Conservation (phyloP, 495 filamentous ascomycete species). For the Stereocaulon alpinum region DNA sequence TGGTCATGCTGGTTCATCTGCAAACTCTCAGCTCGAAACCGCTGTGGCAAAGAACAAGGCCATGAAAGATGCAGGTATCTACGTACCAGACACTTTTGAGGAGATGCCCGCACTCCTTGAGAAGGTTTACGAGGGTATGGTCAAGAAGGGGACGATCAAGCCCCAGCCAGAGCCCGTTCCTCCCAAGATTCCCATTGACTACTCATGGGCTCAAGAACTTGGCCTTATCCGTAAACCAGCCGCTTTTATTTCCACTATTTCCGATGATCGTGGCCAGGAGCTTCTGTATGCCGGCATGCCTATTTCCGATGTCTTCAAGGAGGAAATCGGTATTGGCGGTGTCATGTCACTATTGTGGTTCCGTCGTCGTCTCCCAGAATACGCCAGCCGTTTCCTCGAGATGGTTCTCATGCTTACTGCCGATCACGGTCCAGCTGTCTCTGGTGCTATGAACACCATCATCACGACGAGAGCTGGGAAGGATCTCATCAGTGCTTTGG, state of each 20-base stretch:
- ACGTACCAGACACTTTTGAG: slow-evolving; percentile 94
- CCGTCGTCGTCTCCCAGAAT: slow-evolving; percentile 91
- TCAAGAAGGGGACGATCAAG: slow-evolving; percentile 72
- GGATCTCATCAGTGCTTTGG: slow-evolving; percentile 90
- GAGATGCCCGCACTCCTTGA: slow-evolving; percentile 71
- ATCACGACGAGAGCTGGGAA: slow-evolving; percentile 98
- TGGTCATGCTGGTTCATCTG: slow-evolving; percentile 95
- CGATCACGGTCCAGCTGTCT: slow-evolving; percentile 97
- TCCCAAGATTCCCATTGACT: slow-evolving; percentile 99
- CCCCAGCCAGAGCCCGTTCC: slow-evolving; percentile 81
- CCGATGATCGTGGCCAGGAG: slow-evolving; percentile 98
- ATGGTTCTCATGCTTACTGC: slow-evolving; percentile 99
- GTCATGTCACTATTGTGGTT: slow-evolving; percentile 99
- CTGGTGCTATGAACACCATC: slow-evolving; percentile 99
- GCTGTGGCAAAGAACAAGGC: slow-evolving; percentile 90
- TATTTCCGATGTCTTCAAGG: slow-evolving; percentile 97
- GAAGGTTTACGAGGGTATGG: slow-evolving; percentile 72
- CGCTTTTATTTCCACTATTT: slow-evolving; percentile 99
- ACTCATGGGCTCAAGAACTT: slow-evolving; percentile 98
- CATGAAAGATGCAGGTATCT: slow-evolving; percentile 89
- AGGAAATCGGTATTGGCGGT: slow-evolving; percentile 98
- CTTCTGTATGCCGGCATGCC: slow-evolving; percentile 98
- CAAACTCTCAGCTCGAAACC: slow-evolving; percentile 98
- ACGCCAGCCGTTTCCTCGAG: slow-evolving; percentile 97
- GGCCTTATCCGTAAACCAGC: slow-evolving; percentile 99